Conservation (phyloP, 305 asterid genomes). For the Nicotiana rustica region DNA sequence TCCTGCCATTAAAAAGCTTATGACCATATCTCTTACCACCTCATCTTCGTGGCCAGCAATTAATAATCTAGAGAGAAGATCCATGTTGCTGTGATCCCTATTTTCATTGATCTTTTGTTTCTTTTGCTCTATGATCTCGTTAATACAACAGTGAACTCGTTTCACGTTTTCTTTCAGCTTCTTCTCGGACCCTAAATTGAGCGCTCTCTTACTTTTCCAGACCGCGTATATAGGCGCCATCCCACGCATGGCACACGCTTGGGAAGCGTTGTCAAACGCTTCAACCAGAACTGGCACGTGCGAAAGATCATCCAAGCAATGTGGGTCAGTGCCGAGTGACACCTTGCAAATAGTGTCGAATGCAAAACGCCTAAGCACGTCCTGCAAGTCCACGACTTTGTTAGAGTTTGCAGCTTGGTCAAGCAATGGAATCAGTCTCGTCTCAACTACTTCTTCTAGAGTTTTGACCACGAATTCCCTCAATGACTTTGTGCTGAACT, state of each 20-base stretch:
- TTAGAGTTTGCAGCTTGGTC: constrained; percentile 22
- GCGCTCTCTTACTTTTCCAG: constrained; percentile 57
- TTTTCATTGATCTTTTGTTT: constrained; percentile 11
- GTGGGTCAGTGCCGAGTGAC: constrained; percentile 53
- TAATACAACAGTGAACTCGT: constrained; percentile 44
- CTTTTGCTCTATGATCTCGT: constrained; percentile 42
- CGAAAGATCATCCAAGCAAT: constrained; percentile 39
- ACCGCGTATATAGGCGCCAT: constrained; percentile 45
- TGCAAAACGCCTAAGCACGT: constrained; percentile 47
- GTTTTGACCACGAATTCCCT: constrained; percentile 45
- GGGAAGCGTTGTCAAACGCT: constrained; percentile 53
- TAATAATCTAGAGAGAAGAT: constrained; percentile 48
- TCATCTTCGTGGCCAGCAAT: constrained; percentile 39
- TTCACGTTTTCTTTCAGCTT: constrained; percentile 43
- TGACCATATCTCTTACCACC: constrained; percentile 57
- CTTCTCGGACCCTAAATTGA: constrained; percentile 58
- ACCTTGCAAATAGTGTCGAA: constrained; percentile 53
- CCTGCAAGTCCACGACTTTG: constrained; percentile 48
- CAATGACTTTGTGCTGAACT: constrained; percentile 54
- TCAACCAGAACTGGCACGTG: constrained; percentile 35
- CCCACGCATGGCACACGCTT: constrained; percentile 46
- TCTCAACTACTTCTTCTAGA: constrained; percentile 42
- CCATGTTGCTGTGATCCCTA: constrained; percentile 33
- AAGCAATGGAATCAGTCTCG: constrained; percentile 45
- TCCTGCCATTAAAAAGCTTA: constrained; percentile 58